These are phyloP conservation scores for Fusarium nanum DNA, from an alignment of 2,329 filamentous ascomycete species.

Conservation along the genomic window DNA sequence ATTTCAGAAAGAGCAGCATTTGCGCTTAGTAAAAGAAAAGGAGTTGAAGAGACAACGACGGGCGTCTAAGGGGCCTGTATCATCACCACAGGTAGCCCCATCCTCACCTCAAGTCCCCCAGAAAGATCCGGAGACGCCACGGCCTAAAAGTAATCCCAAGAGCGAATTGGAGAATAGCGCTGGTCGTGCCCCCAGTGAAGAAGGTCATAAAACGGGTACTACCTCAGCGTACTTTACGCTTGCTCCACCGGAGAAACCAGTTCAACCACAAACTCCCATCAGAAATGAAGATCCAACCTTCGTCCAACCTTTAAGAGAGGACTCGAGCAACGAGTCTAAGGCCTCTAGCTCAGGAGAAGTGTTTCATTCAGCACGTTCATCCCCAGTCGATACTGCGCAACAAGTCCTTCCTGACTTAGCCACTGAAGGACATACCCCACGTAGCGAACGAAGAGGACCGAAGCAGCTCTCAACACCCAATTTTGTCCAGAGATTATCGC, in stretches of 20 bases:
- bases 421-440: slow-evolving; percentile 5
- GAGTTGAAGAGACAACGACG: slow-evolving; percentile 50
- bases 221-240: slow-evolving; percentile 28
- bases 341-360: slow-evolving; percentile 32
- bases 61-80: slow-evolving; percentile 42
- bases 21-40: slow-evolving; percentile 54
- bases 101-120: slow-evolving; percentile 32
- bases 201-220: slow-evolving; percentile 7
- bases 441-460: neutral
- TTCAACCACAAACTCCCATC: slow-evolving; percentile 15
- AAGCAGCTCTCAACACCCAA: slow-evolving; percentile 6
- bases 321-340: slow-evolving; percentile 36
- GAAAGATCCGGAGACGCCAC: slow-evolving; percentile 23
- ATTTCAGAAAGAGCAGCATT: slow-evolving; percentile 69
- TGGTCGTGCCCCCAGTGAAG: neutral
- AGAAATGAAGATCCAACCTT: slow-evolving; percentile 33
- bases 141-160: slow-evolving; percentile 3
- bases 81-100: slow-evolving; percentile 30
- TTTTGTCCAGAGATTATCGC: slow-evolving; percentile 35
- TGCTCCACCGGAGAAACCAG: slow-evolving; percentile 7
- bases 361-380: slow-evolving; percentile 41
- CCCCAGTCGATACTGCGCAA: slow-evolving; percentile 26
- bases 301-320: slow-evolving; percentile 31
- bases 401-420: slow-evolving; percentile 26
- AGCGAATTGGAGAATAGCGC: slow-evolving; percentile 18